Base-by-base conservation (phyloP, 2,329 filamentous ascomycete species). In the Cercospora berteroae region DNA sequence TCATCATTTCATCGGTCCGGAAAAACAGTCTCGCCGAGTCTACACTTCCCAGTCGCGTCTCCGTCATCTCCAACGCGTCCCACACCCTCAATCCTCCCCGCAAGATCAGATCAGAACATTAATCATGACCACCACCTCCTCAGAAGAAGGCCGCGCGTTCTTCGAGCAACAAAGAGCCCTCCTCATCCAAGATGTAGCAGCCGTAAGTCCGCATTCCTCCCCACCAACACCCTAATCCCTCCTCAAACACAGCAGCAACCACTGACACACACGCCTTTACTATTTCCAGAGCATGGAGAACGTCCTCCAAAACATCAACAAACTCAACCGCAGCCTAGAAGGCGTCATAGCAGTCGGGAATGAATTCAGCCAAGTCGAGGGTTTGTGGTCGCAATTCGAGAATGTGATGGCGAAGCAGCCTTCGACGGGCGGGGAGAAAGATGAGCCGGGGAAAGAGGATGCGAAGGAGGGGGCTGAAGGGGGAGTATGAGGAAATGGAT, bases 301-400 rank as follows among this genome's bases (percentile, higher is more conserved):
- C 75, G 93, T 97, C 67, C 89, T 99, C 9, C 91, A 94, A 74
- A 97, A 97, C 76, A 93, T 98, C 80, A 99, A 98, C 81, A 94
- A 94, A 74, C 82, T 99, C 67, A 99, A 98, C 79, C 89, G 94
- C 36, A 94, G 90, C 44, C 83, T 99, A 18, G 94, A 99, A 80
- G 91, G 93, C 65, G 90, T 98, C 20, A 94, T 96, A 67, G 89
- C 93, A 75, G 77, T 99, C 62, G 95, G 95, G 42, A 97, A 97
- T 80, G 95, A 99, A 77, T 97, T 99, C 81, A 90, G 91, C n/a
- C 94, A 93, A 4, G 95, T 99, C 52, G 95, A 99, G 80, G 93
- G 93, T 31, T 85, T 99, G 16, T 99, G 95, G 95, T 96, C 92
- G 44, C 93, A 96, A 76, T 98, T 99, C 77, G 95, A 99, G 81